Conservation (phyloP, 805 yeast genomes). For the Dipodascus geniculatus region DNA sequence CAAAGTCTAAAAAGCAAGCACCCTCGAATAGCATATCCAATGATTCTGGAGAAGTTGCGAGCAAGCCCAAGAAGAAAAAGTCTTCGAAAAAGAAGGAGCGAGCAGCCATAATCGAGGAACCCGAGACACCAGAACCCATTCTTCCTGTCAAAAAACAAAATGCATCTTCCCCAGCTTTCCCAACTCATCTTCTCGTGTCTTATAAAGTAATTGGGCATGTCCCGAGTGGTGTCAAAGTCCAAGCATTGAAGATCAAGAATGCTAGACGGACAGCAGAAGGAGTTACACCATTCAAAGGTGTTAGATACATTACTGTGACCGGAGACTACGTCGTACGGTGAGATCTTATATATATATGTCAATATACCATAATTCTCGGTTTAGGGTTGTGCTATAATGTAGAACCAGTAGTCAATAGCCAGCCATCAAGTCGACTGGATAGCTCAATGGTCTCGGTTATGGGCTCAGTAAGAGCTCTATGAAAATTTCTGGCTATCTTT, state of each 20-base stretch:
- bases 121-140: not conserved
- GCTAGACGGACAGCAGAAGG: constrained; percentile 46
- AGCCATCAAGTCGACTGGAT: no score
- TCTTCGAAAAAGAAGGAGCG: constrained; percentile 9
- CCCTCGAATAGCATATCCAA: not conserved
- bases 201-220: constrained; percentile 56
- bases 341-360: not conserved
- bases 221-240: constrained; percentile 67
- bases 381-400: no score
- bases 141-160: not conserved
- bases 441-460: no score
- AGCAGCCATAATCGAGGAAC: constrained; percentile 21
- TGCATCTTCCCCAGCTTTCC: constrained; percentile 21
- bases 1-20: not conserved
- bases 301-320: constrained; percentile 60
- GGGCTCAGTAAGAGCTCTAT: no score
- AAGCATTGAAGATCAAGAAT: constrained; percentile 44
- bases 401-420: no score
- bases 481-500: no score
- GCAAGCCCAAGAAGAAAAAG: constrained; percentile 6
- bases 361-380: no score
- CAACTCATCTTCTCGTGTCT: constrained; percentile 36
- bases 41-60: not conserved
- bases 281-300: constrained; percentile 82
- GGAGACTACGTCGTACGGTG: constrained; percentile 45